Conservation (phyloP, 2,329 filamentous ascomycete species). For the Fusarium mangiferae region DNA sequence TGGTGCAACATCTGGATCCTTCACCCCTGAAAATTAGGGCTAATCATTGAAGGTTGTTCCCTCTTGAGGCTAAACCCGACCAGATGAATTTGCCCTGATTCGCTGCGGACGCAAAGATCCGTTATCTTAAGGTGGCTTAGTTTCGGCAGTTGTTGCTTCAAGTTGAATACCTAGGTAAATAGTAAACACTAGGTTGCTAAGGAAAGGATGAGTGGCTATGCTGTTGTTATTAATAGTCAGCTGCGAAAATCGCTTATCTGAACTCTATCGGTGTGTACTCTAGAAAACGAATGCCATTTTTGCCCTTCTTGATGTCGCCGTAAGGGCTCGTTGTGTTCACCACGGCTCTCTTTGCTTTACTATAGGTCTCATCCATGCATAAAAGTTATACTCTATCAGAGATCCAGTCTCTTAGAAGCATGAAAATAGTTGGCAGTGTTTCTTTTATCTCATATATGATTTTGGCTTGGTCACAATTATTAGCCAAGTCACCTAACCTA, state of each 20-base stretch:
- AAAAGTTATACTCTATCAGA: too few relatives aligned
- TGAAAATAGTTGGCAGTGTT: background rate
- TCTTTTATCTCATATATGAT: background rate
- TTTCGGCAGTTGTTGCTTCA: background rate
- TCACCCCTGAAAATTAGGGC: slow-evolving; percentile 8
- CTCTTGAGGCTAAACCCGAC: background rate
- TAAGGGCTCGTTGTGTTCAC: background rate
- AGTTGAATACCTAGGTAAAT: background rate
- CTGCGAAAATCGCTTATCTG: background rate
- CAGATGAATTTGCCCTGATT: background rate
- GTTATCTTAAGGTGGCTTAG: background rate
- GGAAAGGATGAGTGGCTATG: background rate
- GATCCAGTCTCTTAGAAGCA: background rate
- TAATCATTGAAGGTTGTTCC: background rate
- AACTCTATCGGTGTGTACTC: background rate
- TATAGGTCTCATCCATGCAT: background rate
- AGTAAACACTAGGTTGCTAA: background rate
- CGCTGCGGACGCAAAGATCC: background rate
- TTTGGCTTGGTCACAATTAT: background rate
- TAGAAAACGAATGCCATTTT: rapidly evolving
- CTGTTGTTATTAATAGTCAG: background rate
- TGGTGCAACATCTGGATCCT: background rate
- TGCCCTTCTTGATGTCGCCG: background rate
- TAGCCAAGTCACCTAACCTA: background rate
- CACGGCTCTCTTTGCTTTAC: background rate